A percentile compares a stretch with the other conserved stretches of the same genome.
Evolutionary conservation across 768 basidiomycete species (phyloP).

Genomic region (Dacryopinax primogenitus): DNA sequence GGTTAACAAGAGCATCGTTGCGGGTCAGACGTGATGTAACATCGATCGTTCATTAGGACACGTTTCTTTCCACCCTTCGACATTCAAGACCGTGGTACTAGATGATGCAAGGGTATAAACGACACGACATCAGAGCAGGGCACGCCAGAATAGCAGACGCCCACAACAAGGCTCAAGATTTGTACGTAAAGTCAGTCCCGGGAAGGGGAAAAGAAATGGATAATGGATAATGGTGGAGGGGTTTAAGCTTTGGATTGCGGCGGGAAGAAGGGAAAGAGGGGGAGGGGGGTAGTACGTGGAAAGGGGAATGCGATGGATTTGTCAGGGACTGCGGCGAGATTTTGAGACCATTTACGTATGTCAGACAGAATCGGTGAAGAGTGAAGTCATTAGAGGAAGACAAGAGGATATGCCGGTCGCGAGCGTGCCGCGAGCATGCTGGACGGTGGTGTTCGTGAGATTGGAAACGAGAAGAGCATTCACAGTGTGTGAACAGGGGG

Average conservation of each 20-base stretch:
- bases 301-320: too few species aligned
- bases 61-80: slow-evolving; percentile 4
- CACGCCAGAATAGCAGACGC: background rate
- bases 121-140: background rate
- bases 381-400: background rate
- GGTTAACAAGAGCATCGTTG: too few species aligned
- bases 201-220: background rate
- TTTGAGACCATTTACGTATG: too few species aligned
- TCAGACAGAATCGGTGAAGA: background rate
- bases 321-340: too few species aligned
- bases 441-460: background rate
- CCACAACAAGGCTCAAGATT: background rate
- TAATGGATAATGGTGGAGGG: background rate
- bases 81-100: slow-evolving; percentile 10
- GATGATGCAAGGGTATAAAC: slow-evolving; percentile 7
- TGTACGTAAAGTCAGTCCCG: too few species aligned
- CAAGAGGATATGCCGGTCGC: background rate
- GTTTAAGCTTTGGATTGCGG: background rate
- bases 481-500: background rate
- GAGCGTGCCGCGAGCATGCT: background rate
- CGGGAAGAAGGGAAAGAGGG: background rate
- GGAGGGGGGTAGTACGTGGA: too few species aligned
- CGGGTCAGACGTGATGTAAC: background rate
- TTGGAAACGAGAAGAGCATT: background rate
- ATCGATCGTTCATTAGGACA: background rate